Evolutionary conservation across 2,329 filamentous ascomycete genomes (phyloP).

Genomic region (Colletotrichum horii): DNA sequence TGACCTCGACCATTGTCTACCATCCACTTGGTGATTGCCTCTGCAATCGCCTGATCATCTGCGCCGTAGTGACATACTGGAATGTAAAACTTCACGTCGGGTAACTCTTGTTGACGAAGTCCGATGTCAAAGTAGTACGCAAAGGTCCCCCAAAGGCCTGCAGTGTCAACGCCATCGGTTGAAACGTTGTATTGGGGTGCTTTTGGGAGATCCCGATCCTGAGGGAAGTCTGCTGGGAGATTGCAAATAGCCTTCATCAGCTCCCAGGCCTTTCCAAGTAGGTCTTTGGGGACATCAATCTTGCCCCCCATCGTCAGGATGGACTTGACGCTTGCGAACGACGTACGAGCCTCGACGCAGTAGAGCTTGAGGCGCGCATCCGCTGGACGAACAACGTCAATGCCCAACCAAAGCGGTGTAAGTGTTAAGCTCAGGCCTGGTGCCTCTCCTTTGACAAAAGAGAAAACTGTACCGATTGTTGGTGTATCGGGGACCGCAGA

Average conservation of each 20-base stretch:
- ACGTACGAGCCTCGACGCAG: not conserved
- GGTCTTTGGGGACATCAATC: not conserved
- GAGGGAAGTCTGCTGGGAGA: not conserved
- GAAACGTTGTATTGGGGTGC: not conserved
- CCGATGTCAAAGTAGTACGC: slow-evolving; percentile 2
- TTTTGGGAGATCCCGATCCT: not conserved
- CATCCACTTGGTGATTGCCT: not conserved
- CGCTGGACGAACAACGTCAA: not conserved
- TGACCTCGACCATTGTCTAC: not conserved
- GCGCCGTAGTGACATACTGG: slow-evolving; percentile 3
- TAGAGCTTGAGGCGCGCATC: slow-evolving; percentile 5
- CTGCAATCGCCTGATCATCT: not conserved
- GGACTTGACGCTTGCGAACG: not conserved
- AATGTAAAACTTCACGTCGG: slow-evolving; percentile 2
- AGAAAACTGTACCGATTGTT: not conserved
- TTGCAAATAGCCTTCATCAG: slow-evolving; percentile 1
- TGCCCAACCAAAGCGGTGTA: not conserved
- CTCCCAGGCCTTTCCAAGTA: not conserved
- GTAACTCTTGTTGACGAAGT: not conserved
- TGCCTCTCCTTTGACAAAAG: not conserved
- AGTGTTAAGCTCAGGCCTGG: not conserved
- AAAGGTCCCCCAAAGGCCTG: not conserved
- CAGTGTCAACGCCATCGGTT: not conserved
- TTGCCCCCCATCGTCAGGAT: not conserved
- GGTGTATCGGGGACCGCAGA: not conserved